Conservation (phyloP, 208 protist species). For the Zelonia costaricensis region DNA sequence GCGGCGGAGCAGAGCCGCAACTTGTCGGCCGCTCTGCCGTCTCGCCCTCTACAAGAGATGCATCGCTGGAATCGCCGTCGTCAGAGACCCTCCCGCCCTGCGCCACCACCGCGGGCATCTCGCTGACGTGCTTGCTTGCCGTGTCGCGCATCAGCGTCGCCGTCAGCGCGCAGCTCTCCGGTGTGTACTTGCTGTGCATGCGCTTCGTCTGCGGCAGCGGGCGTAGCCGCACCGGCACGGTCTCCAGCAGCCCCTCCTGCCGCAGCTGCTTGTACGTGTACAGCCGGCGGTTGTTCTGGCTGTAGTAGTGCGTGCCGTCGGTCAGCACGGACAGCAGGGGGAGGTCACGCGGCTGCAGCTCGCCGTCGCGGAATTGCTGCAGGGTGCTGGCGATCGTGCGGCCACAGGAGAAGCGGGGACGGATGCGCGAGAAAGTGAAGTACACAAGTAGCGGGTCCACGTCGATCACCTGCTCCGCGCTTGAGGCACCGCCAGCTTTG, state of each 20-base stretch:
- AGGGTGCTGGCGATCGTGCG: constrained; percentile 77
- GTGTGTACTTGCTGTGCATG: constrained; percentile 78
- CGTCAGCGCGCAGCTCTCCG: constrained; percentile 64
- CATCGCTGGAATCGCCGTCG: not conserved
- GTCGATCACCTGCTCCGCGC: constrained; percentile 28
- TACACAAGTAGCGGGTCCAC: constrained; percentile 68
- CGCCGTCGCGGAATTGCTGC: constrained; percentile 50
- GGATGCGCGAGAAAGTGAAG: constrained; percentile 89
- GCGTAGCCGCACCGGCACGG: constrained; percentile 66
- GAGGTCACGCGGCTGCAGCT: constrained; percentile 57
- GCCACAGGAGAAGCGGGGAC: constrained; percentile 81
- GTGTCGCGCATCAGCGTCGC: constrained; percentile 73
- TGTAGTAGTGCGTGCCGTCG: constrained; percentile 64
- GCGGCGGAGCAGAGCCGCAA: not conserved
- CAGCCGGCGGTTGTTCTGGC: constrained; percentile 86
- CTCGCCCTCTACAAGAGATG: not conserved
- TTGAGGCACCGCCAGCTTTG: constrained; percentile 2
- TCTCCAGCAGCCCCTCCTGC: constrained; percentile 36
- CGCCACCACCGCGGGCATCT: not conserved
- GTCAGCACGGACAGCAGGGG: constrained; percentile 74
- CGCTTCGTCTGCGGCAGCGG: constrained; percentile 64
- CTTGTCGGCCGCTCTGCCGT: not conserved
- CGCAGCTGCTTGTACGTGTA: constrained; percentile 85
- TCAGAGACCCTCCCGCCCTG: not conserved
- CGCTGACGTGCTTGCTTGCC: not conserved